Evolutionary conservation across 441 rosid species (phyloP).

Genomic region (Viola pubescens): DNA sequence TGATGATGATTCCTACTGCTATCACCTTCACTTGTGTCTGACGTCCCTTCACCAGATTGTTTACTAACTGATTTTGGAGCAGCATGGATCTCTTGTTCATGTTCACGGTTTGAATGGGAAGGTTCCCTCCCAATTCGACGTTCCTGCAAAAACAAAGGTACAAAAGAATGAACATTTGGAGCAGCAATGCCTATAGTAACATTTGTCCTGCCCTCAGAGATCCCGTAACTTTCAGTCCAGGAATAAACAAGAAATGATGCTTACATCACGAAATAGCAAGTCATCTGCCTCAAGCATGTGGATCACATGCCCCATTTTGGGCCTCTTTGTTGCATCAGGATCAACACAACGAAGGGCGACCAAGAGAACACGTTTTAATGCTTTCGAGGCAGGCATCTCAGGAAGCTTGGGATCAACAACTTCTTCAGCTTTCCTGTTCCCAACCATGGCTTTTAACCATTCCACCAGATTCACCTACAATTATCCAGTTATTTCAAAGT

Average conservation of each 20-base stretch:
- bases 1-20: slow-evolving; percentile 39
- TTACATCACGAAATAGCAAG: slow-evolving; percentile 65
- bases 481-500: slow-evolving; percentile 12
- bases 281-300: slow-evolving; percentile 98
- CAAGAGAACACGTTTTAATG: slow-evolving; percentile 70
- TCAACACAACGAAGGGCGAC: slow-evolving; percentile 93
- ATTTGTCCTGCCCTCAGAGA: slow-evolving; percentile 1
- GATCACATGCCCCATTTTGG: slow-evolving; percentile 91
- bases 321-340: slow-evolving; percentile 94
- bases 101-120: slow-evolving; percentile 21
- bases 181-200: slow-evolving; percentile 4
- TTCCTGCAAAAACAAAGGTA: slow-evolving; percentile 33
- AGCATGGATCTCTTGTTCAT: slow-evolving; percentile 21
- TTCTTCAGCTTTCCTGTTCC: slow-evolving; percentile 76
- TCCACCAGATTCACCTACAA: slow-evolving; percentile 85
- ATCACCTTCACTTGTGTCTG: slow-evolving; percentile 43
- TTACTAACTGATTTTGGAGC: slow-evolving; percentile 28
- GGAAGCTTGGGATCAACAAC: slow-evolving; percentile 85
- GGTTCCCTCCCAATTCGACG: slow-evolving; percentile 51
- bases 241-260: slow-evolving; percentile 6
- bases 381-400: slow-evolving; percentile 79
- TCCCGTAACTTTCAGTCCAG: neutral
- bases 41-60: slow-evolving; percentile 31
- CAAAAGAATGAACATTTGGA: neutral
- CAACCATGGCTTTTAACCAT: slow-evolving; percentile 87